These are phyloP conservation scores for Solidago caesia DNA, from an alignment of 129 eudicot species.

Conservation along the genomic window DNA sequence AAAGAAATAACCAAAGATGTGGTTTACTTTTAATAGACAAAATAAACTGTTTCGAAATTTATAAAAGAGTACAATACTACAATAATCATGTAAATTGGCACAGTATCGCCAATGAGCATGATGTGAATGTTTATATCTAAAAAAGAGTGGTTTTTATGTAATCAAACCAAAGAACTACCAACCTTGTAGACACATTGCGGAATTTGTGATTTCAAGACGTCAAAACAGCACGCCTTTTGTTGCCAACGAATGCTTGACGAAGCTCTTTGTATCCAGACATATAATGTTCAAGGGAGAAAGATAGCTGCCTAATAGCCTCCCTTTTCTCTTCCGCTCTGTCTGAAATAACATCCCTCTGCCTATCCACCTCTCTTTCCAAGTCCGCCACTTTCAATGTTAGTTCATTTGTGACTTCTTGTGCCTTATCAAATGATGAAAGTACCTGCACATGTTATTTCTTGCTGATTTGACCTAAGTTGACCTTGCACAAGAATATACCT, in stretches of 20 bases:
- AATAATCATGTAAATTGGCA: not conserved
- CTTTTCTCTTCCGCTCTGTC: slow-evolving; percentile 77
- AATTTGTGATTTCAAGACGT: slow-evolving; percentile 23
- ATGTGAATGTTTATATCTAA: slow-evolving; percentile 19
- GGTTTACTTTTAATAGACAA: not conserved
- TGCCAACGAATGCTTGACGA: slow-evolving; percentile 42
- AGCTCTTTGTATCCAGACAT: slow-evolving; percentile 69
- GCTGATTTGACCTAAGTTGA: slow-evolving; percentile 36
- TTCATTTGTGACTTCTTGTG: slow-evolving; percentile 34
- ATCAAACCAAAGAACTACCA: slow-evolving; percentile 12
- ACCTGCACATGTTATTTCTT: slow-evolving; percentile 33
- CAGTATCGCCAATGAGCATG: not conserved
- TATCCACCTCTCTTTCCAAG: slow-evolving; percentile 54
- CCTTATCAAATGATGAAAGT: slow-evolving; percentile 35
- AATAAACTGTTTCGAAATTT: not conserved
- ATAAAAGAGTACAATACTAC: not conserved
- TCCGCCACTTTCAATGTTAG: slow-evolving; percentile 39
- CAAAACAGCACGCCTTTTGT: slow-evolving; percentile 46
- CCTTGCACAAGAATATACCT: slow-evolving; percentile 26
- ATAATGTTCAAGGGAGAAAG: slow-evolving; percentile 71
- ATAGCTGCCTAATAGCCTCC: slow-evolving; percentile 80
- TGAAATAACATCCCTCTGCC: slow-evolving; percentile 35
- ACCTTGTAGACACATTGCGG: slow-evolving; percentile 13
- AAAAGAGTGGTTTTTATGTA: slow-evolving; percentile 6
- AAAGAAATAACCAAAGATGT: slow-evolving; percentile 6